phyloP scores from a whole-genome alignment of 495 filamentous ascomycete genomes.

The Aspergillus egyptiacus region DNA sequence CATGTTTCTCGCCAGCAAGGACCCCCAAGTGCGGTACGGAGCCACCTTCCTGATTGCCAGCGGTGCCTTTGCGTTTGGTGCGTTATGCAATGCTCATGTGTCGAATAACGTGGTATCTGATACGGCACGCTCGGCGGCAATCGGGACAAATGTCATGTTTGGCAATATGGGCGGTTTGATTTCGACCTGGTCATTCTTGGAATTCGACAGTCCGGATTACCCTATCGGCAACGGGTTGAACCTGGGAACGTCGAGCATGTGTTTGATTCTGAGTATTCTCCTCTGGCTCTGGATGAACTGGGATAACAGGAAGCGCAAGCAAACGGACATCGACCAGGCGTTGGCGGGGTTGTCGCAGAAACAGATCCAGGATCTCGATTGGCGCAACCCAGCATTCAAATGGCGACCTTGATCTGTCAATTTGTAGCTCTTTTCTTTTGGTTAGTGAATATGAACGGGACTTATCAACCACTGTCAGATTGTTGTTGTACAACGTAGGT shows the following conservation, averaged over 20 bases:
- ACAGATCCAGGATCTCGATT: constrained; percentile 63
- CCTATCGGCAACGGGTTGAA: constrained; percentile 70
- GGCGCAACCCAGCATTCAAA: constrained; percentile 65
- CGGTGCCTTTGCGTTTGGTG: constrained; percentile 51
- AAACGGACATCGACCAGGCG: constrained; percentile 47
- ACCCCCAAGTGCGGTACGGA: constrained; percentile 55
- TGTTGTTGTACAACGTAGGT: too few species aligned
- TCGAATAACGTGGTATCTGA: constrained; percentile 67
- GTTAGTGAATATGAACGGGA: neutral
- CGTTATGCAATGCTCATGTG: constrained; percentile 59
- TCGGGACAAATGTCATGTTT: constrained; percentile 63
- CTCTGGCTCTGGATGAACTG: constrained; percentile 56
- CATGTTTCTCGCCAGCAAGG: constrained; percentile 59
- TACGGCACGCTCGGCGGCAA: constrained; percentile 59
- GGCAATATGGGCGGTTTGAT: constrained; percentile 69
- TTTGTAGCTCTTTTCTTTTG: neutral
- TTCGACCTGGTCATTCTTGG: constrained; percentile 64
- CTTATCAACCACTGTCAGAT: neutral
- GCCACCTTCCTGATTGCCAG: constrained; percentile 63
- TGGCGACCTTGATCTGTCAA: constrained; percentile 43
- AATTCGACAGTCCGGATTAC: constrained; percentile 60
- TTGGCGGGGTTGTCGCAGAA: constrained; percentile 48
- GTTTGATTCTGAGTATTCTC: constrained; percentile 41
- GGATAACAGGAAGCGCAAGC: constrained; percentile 56
- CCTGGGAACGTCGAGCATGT: constrained; percentile 52